Evolutionary conservation across 2,329 filamentous ascomycete genomes (phyloP), one percentile per base, ranked within the genome.

Genomic region (Zymoseptoria passerinii): DNA sequence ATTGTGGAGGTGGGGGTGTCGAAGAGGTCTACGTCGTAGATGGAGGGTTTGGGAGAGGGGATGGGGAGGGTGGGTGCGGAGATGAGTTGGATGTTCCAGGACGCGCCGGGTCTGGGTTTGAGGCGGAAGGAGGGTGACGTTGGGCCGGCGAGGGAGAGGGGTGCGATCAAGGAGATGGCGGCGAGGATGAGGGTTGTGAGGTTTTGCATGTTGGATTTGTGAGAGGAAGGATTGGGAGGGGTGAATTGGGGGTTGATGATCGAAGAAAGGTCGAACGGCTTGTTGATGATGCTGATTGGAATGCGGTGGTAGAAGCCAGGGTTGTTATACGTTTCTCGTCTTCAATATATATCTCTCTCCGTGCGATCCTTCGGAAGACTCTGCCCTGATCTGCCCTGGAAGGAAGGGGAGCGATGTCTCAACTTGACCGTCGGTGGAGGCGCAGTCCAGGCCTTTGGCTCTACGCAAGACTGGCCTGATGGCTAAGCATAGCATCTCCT

Each of bases 21-120:
- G 18, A 49, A 28, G 53, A 62, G 56, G 27, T 62, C 61, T 16
- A 60, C 60, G 53, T 63, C 61, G 57, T 58, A 63, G 23, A 62
- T 28, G 9, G 50, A 28, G 28, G 59, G 61, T 2, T 52, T 52
- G 8, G 56, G 23, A 20, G 23, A 27, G 18, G 55, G 57, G 4
- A 51, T 28, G 19, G 52, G 51, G n/a, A 27, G 18, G 10, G 55
- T 29, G 3, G 61, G 61, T 6, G 59, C 44, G 10, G 18, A 44
- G n/a, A 13, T 28, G 28, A 63, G 59, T 35, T 61, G 52, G 4
- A 63, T 63, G 57, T 63, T 63, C 59, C 59, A 63, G 35, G 61
- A 28, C 27, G 55, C 50, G n/a, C 57, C 57, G 35, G 59, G 54
- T 7, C 52, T 60, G 28, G 61, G 61, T n/a, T 63, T 40, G 23